Evolutionary conservation across 1,139 yeast genomes (phyloP).

Genomic region (Pichia inconspicua): DNA sequence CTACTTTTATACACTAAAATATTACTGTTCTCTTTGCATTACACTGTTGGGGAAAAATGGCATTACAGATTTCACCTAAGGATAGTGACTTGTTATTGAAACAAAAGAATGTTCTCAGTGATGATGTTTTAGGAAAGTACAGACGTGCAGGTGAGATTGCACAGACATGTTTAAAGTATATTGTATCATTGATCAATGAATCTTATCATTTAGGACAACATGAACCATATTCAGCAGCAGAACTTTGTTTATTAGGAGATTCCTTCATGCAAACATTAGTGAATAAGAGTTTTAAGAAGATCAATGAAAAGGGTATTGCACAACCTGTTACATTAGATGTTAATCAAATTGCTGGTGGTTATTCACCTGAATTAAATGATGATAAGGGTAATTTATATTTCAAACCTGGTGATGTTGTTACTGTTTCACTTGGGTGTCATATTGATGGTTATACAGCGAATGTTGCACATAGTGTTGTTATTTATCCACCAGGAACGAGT

Average conservation of each 20-base stretch:
- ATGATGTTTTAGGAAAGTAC: constrained; percentile 65
- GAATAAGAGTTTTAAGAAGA: constrained; percentile 47
- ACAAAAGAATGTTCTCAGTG: constrained; percentile 62
- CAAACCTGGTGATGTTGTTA: constrained; percentile 75
- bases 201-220: constrained; percentile 53
- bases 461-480: constrained; percentile 78
- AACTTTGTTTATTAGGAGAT: constrained; percentile 77
- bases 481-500: constrained; percentile 53
- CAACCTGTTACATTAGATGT: constrained; percentile 85
- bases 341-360: constrained; percentile 69
- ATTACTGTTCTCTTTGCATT: background rate
- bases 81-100: constrained; percentile 69
- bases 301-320: constrained; percentile 80
- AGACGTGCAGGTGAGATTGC: constrained; percentile 85
- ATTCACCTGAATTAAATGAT: constrained; percentile 82
- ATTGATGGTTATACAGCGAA: constrained; percentile 91
- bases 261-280: constrained; percentile 55
- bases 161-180: constrained; percentile 73
- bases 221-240: constrained; percentile 52
- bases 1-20: background rate
- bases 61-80: constrained; percentile 26
- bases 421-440: constrained; percentile 79
- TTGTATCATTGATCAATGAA: constrained; percentile 59
- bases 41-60: constrained; percentile 13
- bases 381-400: constrained; percentile 39